phyloP scores from a whole-genome alignment of 2,329 filamentous ascomycete genomes.

The Aspergillus oerlinghausenensis region DNA sequence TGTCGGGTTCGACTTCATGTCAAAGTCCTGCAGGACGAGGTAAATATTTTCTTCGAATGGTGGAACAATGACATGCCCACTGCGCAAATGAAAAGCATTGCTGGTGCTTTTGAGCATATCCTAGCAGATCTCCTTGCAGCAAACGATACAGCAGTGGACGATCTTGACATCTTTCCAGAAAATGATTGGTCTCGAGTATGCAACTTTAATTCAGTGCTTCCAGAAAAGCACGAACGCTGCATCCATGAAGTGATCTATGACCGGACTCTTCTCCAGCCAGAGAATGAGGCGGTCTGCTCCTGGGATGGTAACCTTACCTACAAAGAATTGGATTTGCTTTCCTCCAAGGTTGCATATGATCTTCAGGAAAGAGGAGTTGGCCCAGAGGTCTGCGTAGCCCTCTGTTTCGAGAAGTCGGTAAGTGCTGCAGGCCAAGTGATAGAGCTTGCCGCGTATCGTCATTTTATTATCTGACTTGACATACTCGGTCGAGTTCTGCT shows the following conservation, averaged over 20 bases:
- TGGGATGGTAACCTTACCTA: constrained; percentile 40
- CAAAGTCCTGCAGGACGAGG: constrained; percentile 30
- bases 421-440: constrained; percentile 8
- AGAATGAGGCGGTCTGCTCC: constrained; percentile 31
- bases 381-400: constrained; percentile 32
- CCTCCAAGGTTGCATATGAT: constrained; percentile 33
- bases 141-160: constrained; percentile 40
- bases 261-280: constrained; percentile 31
- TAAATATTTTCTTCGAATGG: constrained; percentile 38
- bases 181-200: constrained; percentile 53
- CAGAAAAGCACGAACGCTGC: constrained; percentile 36
- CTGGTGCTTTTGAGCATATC: constrained; percentile 51
- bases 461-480: neutral
- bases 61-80: constrained; percentile 34
- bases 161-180: constrained; percentile 53
- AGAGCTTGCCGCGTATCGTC: neutral
- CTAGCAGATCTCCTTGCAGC: constrained; percentile 45
- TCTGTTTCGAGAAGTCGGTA: constrained; percentile 43
- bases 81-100: constrained; percentile 43
- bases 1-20: constrained; percentile 34
- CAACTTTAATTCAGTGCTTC: constrained; percentile 48
- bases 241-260: constrained; percentile 36
- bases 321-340: constrained; percentile 33
- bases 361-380: constrained; percentile 38
- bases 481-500: neutral